Percentiles rank a stretch among this genome's conserved stretches.
Evolutionary conservation across 352 stramenopile species (phyloP).

Genomic region (Phytopythium delawarense): DNA sequence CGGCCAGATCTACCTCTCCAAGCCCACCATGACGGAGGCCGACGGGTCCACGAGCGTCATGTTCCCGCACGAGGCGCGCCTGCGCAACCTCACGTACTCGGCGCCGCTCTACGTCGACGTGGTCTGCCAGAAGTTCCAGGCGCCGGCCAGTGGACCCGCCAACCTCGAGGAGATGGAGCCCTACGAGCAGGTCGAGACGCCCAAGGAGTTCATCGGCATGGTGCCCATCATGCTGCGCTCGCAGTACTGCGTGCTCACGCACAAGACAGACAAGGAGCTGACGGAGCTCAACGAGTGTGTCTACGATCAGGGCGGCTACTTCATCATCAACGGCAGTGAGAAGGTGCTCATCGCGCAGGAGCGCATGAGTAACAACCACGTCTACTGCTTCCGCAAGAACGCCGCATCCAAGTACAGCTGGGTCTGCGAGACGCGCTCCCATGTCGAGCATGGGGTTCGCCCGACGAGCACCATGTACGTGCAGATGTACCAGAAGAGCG

Average conservation of each 20-base stretch:
- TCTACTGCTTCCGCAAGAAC: slow-evolving; percentile 99
- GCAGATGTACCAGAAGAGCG: slow-evolving; percentile 98
- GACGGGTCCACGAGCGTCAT: slow-evolving; percentile 97
- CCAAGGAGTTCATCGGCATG: slow-evolving; percentile 97
- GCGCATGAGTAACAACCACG: slow-evolving; percentile 99
- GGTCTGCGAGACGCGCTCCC: slow-evolving; percentile 96
- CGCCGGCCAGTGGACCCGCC: slow-evolving; percentile 45
- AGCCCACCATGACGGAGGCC: slow-evolving; percentile 96
- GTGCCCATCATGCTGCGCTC: slow-evolving; percentile 98
- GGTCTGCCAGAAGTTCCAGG: slow-evolving; percentile 90
- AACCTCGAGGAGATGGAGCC: slow-evolving; percentile 86
- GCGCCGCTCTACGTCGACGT: slow-evolving; percentile 98
- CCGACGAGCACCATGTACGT: slow-evolving; percentile 98
- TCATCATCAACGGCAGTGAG: slow-evolving; percentile 98
- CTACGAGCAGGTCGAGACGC: slow-evolving; percentile 83
- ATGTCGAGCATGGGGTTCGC: slow-evolving; percentile 94
- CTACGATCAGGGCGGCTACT: slow-evolving; percentile 99
- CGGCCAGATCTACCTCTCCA: slow-evolving; percentile 97
- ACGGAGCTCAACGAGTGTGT: slow-evolving; percentile 98
- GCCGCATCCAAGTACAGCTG: slow-evolving; percentile 95
- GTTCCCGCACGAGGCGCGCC: slow-evolving; percentile 98
- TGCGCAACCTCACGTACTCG: slow-evolving; percentile 99
- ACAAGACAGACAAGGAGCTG: slow-evolving; percentile 92
- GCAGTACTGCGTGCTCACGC: slow-evolving; percentile 94
- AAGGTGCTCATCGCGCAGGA: slow-evolving; percentile 99